Conservation (phyloP, 257 asterid species). For the Linderniella brevidens region DNA sequence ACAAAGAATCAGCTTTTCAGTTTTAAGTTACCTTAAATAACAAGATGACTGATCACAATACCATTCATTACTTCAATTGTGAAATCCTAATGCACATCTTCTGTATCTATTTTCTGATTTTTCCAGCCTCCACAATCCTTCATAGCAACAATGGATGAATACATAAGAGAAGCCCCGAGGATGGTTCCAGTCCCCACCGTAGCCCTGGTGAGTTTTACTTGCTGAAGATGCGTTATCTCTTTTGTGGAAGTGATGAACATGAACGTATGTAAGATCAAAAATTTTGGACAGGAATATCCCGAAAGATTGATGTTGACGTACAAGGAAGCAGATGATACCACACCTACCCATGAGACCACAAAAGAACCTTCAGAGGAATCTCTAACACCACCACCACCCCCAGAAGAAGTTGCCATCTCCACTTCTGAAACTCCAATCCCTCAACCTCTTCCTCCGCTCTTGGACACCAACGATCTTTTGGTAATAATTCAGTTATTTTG, state of each 20-base stretch:
- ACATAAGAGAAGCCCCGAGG: constrained; percentile 55
- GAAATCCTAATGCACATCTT: neutral
- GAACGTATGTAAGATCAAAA: constrained; percentile 2
- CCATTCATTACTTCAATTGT: neutral
- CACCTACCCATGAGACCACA: too few species aligned
- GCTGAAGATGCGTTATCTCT: neutral
- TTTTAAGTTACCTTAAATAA: neutral
- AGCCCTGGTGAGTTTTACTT: constrained; percentile 29
- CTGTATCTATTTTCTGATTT: neutral
- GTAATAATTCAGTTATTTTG: constrained; percentile 14
- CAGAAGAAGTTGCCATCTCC: constrained; percentile 47
- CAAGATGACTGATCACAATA: too few species aligned
- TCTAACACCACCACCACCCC: constrained; percentile 14
- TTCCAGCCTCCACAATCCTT: constrained; percentile 52
- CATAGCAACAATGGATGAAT: constrained; percentile 55
- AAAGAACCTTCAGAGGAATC: too few species aligned
- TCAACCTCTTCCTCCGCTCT: constrained; percentile 28
- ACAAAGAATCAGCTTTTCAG: constrained; percentile 1
- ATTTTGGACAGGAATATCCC: constrained; percentile 53
- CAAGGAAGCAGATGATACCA: constrained; percentile 53
- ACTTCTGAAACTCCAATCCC: constrained; percentile 26
- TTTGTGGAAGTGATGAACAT: constrained; percentile 1
- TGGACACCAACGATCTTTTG: constrained; percentile 73
- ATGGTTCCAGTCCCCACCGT: constrained; percentile 36
- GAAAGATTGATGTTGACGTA: constrained; percentile 92